Percentiles rank a stretch among this genome's conserved stretches.
These are phyloP conservation scores for Pythium aphanidermatum DNA, from an alignment of 352 stramenopile species.

Conservation along the genomic window DNA sequence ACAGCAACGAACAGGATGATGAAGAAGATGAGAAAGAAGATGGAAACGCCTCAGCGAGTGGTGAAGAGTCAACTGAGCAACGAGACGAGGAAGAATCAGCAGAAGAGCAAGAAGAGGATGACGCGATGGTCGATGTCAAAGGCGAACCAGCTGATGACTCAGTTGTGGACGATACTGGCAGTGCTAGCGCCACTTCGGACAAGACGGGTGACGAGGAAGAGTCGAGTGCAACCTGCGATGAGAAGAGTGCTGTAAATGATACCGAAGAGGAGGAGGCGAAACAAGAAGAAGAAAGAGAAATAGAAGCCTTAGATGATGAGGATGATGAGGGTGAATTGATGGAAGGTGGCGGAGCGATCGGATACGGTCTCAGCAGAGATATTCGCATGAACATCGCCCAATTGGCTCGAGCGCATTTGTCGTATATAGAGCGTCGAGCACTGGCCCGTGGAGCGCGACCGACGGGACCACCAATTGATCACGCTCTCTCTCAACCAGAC, in stretches of 20 bases:
- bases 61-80: constrained; percentile 1
- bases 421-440: constrained; percentile 2
- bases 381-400: neutral
- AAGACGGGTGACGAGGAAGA: too few relatives aligned
- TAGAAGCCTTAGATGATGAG: neutral
- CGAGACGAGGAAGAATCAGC: constrained; percentile 7
- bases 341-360: neutral
- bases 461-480: constrained; percentile 17
- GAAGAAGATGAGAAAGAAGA: constrained; percentile 1
- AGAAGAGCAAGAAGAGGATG: constrained; percentile 13
- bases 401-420: constrained; percentile 3
- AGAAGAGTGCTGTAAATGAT: too few relatives aligned
- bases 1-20: neutral
- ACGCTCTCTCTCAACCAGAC: constrained; percentile 9
- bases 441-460: constrained; percentile 1
- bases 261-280: too few relatives aligned
- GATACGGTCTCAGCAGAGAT: neutral
- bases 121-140: constrained; percentile 3
- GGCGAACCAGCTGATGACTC: too few relatives aligned
- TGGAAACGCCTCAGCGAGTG: neutral
- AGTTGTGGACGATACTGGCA: constrained; percentile 9
- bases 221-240: too few relatives aligned
- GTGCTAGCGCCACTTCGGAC: neutral
- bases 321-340: neutral
- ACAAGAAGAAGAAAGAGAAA: too few relatives aligned